Evolutionary conservation across 306 rosid species (phyloP).

Genomic region (Cotoneaster glaucophyllus): DNA sequence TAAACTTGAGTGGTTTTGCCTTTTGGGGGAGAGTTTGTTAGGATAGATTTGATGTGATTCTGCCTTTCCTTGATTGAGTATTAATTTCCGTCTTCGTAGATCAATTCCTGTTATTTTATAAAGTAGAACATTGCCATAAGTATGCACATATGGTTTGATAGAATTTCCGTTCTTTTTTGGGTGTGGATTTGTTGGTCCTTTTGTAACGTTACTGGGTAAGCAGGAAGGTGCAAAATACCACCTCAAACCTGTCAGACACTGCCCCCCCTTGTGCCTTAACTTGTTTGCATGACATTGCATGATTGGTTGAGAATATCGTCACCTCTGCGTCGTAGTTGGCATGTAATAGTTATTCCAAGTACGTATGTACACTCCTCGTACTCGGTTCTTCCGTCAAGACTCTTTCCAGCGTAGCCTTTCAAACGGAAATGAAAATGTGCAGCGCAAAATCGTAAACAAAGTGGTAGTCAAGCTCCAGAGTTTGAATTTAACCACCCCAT

Average conservation of each 20-base stretch:
- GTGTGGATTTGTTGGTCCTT: not conserved
- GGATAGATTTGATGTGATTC: not conserved
- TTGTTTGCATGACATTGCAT: not conserved
- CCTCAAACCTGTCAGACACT: not conserved
- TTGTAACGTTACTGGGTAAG: not conserved
- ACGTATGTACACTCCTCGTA: not conserved
- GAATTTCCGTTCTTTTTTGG: not conserved
- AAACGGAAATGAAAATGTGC: not conserved
- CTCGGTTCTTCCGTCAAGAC: not conserved
- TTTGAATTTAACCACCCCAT: not conserved
- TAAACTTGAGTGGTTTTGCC: not conserved
- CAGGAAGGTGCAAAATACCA: not conserved
- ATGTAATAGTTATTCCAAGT: not conserved
- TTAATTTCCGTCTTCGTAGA: not conserved
- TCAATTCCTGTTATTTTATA: not conserved
- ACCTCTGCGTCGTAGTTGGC: not conserved
- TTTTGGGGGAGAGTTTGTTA: not conserved
- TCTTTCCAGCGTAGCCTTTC: not conserved
- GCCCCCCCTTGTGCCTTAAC: not conserved
- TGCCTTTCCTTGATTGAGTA: not conserved
- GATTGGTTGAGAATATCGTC: not conserved
- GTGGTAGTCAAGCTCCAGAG: not conserved
- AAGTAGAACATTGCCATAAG: not conserved
- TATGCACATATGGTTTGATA: not conserved
- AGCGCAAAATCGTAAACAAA: not conserved